These are phyloP conservation scores for Wickerhamiella australiensis DNA, from an alignment of 805 yeast species.

Conservation along the genomic window DNA sequence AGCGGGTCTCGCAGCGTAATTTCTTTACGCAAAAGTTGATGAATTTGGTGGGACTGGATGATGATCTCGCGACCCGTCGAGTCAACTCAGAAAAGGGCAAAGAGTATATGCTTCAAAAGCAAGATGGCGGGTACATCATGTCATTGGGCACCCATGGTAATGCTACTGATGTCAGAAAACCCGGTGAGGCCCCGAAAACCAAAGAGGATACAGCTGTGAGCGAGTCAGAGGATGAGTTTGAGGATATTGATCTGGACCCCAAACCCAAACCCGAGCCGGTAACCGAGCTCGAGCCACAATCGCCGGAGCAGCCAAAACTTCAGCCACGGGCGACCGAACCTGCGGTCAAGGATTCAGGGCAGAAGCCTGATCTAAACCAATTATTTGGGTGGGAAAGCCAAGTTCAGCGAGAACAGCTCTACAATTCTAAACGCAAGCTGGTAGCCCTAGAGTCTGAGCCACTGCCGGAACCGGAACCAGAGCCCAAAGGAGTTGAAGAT, in stretches of 20 bases:
- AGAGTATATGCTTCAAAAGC: constrained; percentile 61
- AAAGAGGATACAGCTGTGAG: constrained; percentile 19
- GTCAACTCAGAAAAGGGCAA: constrained; percentile 75
- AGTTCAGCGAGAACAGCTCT: constrained; percentile 21
- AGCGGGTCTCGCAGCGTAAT: constrained; percentile 84
- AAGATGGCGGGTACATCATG: constrained; percentile 75
- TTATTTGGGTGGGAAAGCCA: constrained; percentile 22
- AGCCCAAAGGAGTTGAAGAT: neutral
- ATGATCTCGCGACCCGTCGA: constrained; percentile 34
- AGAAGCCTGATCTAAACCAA: constrained; percentile 13
- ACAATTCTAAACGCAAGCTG: constrained; percentile 12
- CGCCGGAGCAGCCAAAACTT: too few species aligned
- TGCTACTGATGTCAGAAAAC: constrained; percentile 25
- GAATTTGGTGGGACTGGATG: constrained; percentile 70
- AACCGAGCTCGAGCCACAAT: neutral
- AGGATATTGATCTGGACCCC: constrained; percentile 44
- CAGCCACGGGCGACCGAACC: too few species aligned
- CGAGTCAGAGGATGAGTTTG: constrained; percentile 50
- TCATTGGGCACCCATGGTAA: constrained; percentile 39
- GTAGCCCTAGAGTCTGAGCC: too few species aligned
- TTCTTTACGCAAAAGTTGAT: constrained; percentile 77
- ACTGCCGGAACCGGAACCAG: neutral
- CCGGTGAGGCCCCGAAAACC: neutral
- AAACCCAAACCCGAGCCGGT: constrained; percentile 10
- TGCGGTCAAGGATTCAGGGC: neutral